Conservation (phyloP, 1,139 yeast species). For the Saccharomyces pastorianus region DNA sequence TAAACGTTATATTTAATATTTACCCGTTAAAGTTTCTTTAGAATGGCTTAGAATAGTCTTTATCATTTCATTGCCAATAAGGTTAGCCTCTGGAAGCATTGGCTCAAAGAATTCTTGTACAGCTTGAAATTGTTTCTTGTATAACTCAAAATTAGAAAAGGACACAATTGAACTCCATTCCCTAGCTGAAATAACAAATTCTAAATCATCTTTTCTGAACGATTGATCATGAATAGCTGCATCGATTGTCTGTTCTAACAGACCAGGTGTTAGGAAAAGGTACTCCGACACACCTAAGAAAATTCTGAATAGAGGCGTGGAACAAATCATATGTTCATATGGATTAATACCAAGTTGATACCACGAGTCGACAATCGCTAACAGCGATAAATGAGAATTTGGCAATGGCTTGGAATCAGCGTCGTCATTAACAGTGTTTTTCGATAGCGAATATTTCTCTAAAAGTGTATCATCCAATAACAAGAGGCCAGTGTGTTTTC, state of each 20-base stretch:
- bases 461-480: constrained; percentile 72
- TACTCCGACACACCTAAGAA: constrained; percentile 92
- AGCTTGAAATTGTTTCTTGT: constrained; percentile 61
- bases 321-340: constrained; percentile 92
- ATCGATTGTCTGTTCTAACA: constrained; percentile 68
- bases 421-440: constrained; percentile 41
- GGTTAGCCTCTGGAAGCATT: constrained; percentile 82
- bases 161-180: constrained; percentile 80
- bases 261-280: constrained; percentile 72
- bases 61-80: constrained; percentile 93
- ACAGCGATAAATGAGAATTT: constrained; percentile 78
- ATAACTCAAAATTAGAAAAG: constrained; percentile 66
- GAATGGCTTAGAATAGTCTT: constrained; percentile 54
- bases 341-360: constrained; percentile 75
- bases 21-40: constrained; percentile 3
- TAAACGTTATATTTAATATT: not conserved
- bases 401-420: constrained; percentile 51
- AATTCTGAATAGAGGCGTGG: constrained; percentile 86
- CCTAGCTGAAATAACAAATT: constrained; percentile 73
- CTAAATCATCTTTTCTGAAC: constrained; percentile 79
- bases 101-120: constrained; percentile 78
- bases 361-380: constrained; percentile 95
- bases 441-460: constrained; percentile 70
- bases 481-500: constrained; percentile 38
- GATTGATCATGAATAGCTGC: constrained; percentile 61